Evolutionary conservation across 495 filamentous ascomycete species (phyloP), one percentile per base, ranked within the genome.

Genomic region (Parmelia sp.): DNA sequence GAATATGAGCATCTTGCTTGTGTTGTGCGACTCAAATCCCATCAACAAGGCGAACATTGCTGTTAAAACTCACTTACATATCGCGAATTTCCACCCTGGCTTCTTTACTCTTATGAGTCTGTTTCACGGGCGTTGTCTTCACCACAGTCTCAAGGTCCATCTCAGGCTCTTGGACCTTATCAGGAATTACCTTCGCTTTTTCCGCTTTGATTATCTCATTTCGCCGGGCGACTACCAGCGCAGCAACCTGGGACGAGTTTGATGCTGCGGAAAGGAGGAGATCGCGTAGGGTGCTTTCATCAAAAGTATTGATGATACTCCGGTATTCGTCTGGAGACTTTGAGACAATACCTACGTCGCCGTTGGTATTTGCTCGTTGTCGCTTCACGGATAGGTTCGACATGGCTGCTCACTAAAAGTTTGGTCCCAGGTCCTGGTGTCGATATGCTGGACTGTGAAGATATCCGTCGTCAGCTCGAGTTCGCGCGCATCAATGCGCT

Each of bases 231-330:
- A 49, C 31, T 36, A 61, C 47, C 40, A 33, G 25, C 19, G 60
- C 47, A 39, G 33, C 45, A 21, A 29, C 33, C 12, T 36, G 44
- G 36, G 33, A 36, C 4, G 39, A 14, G 4, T n/a, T 3, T 12
- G 19, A 7, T 11, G 60, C 47, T 53, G 35, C 23, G 12, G 33
- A 15, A 5, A 62, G 47, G 9, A 62, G 33, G 1, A 53, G n/a
- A 21, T 35, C 15, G 21, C 60, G 35, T 12, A 53, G 3, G 33
- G 60, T 53, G 21, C 25, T 21, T 36, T 56, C 61, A 35, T 62
- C 49, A 29, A 56, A 62, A 4, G 61, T 62, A 12, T 37, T 33
- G 27, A 62, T 55, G 14, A 62, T 62, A 23, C 17, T 39, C 15
- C 27, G 33, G n/a, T 62, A 40, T 2, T 55, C 44, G 11, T 55